Percentiles rank a stretch among this genome's conserved stretches.
phyloP scores from a whole-genome alignment of 1,284 basidiomycete species.

The Inonotus hispidus region DNA sequence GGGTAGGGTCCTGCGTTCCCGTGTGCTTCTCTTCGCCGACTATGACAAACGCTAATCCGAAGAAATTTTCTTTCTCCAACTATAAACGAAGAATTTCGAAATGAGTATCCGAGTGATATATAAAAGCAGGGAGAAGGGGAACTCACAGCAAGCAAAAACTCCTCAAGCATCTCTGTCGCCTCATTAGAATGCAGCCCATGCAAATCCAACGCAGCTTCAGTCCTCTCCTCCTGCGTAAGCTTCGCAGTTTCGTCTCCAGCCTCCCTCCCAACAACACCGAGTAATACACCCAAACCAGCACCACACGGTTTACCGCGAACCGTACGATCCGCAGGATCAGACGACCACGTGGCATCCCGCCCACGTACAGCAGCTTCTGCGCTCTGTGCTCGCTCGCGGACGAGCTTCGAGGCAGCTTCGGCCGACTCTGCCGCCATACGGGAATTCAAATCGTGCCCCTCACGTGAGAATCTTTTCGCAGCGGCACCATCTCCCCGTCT shows the following conservation, averaged over 20 bases:
- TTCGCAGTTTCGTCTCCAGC: conserved; percentile 36
- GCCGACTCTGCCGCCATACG: conserved; percentile 85
- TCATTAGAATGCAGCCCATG: conserved; percentile 90
- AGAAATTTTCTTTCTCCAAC: conserved; percentile 83
- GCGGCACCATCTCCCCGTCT: conserved; percentile 89
- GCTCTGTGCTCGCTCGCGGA: conserved; percentile 72
- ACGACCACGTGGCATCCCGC: conserved; percentile 70
- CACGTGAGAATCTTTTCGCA: conserved; percentile 88
- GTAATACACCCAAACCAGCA: conserved; percentile 74
- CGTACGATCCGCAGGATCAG: conserved; percentile 77
- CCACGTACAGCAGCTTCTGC: conserved; percentile 71
- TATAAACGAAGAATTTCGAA: conserved; percentile 26
- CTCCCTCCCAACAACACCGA: conserved; percentile 72
- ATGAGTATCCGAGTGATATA: conserved; percentile 6
- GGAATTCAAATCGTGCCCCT: conserved; percentile 89
- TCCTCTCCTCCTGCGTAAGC: conserved; percentile 73
- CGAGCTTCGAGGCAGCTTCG: conserved; percentile 72
- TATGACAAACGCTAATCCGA: conserved; percentile 81
- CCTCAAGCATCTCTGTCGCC: conserved; percentile 85
- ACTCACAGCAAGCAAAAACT: conserved; percentile 83
- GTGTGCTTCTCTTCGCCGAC: conserved; percentile 97
- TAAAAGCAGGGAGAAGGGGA: conserved; percentile 6
- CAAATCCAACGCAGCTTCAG: conserved; percentile 75
- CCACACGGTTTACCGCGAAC: conserved; percentile 76
- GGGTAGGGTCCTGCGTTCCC: conserved; percentile 74